Evolutionary conservation across 768 basidiomycete species (phyloP), one percentile per base, ranked within the genome.

Genomic region (Naganishia randhawae): DNA sequence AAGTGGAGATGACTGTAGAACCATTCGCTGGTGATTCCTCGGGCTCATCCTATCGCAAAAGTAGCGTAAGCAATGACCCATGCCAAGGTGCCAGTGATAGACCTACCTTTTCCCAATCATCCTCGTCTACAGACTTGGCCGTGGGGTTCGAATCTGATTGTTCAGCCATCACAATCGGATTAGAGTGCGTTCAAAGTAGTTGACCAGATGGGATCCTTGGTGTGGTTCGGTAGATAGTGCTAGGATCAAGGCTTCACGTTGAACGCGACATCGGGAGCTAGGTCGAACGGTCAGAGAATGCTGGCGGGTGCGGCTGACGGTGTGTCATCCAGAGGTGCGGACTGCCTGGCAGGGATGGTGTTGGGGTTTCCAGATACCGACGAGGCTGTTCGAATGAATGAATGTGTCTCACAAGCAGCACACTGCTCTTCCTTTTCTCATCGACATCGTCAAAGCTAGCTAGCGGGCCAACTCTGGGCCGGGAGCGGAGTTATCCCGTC

Each of bases 71-170:
- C 25, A 48, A 3, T 4, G 11, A 3, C n/a, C 45, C 19, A n/a
- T n/a, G 45, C 19, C 7, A n/a, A 22, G 25, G n/a, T 55, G n/a
- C 33, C 22, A 25, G 13, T 35, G n/a, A 22, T 22, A 29, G 19
- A 53, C 66, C 45, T 41, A 57, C 66, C 37, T 14, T 55, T 54
- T 67, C 66, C 66, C 66, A 67, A 27, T 67, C 66, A 31, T 67
- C 66, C 54, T 54, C 66, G 29, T 67, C 66, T 9, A 37, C 13
- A 19, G 19, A 9, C 32, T 42, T 53, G 14, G 6, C 29, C 17
- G 11, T 9, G n/a, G 13, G 37, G 5, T 11, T 19, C 2, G 57
- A 25, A 13, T n/a, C 1, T 17, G 8, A 3, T 61, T 61, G n/a
- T 11, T 29, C 37, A 29, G 39, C 16, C 57, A 61, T 61, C 10